phyloP scores from a whole-genome alignment of 345 rosid genomes.

The Corymbia maculata region DNA sequence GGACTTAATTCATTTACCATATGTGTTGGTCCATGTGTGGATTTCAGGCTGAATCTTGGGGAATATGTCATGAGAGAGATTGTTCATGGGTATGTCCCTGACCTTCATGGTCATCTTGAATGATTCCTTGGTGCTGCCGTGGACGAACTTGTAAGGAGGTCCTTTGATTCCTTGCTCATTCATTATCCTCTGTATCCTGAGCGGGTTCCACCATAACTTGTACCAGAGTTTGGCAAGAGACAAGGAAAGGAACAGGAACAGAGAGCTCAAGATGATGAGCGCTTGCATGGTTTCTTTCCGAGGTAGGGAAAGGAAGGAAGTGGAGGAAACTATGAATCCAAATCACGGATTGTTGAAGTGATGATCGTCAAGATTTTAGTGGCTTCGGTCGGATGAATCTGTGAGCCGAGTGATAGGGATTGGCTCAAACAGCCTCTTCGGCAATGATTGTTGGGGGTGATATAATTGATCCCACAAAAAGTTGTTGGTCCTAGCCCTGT shows the following conservation, averaged over 20 bases:
- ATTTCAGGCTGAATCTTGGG: slow-evolving; percentile 12
- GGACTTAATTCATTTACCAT: slow-evolving; percentile 3
- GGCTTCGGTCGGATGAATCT: neutral
- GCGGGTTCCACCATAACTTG: slow-evolving; percentile 12
- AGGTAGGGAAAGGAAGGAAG: neutral
- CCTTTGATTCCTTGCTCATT: slow-evolving; percentile 13
- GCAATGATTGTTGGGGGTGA: no score
- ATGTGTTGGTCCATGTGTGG: slow-evolving; percentile 9
- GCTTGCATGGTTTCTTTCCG: neutral
- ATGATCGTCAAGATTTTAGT: neutral
- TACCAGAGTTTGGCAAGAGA: neutral
- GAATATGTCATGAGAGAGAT: slow-evolving; percentile 7
- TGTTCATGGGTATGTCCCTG: slow-evolving; percentile 2
- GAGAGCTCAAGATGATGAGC: neutral
- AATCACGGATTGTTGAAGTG: neutral
- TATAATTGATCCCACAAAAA: no score
- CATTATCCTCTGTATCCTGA: neutral
- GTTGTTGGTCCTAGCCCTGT: no score
- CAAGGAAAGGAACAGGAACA: neutral
- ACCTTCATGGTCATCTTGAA: slow-evolving; percentile 3
- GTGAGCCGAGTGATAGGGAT: neutral
- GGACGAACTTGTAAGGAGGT: slow-evolving; percentile 22
- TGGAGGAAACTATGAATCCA: neutral
- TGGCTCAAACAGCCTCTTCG: neutral
- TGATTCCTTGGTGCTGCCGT: slow-evolving; percentile 25